These are phyloP conservation scores for Aspergillus pseudotamarii DNA, from an alignment of 2,329 filamentous ascomycete species.

Conservation along the genomic window DNA sequence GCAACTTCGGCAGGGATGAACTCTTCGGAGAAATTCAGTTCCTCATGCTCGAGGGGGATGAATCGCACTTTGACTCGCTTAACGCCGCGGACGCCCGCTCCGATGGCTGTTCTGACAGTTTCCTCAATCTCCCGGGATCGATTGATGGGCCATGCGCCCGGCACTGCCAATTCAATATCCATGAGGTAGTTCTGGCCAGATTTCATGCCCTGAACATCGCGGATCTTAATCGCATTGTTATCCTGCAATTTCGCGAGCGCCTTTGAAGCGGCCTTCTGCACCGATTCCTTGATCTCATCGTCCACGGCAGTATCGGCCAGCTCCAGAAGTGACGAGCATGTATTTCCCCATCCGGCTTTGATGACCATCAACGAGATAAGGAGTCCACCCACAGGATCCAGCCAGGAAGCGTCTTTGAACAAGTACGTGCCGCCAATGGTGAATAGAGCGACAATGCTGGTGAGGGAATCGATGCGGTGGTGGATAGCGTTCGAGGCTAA, in stretches of 20 bases:
- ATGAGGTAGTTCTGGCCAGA: constrained; percentile 95
- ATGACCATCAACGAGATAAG: constrained; percentile 93
- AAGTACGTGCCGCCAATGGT: constrained; percentile 90
- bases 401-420: constrained; percentile 81
- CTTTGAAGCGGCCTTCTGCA: constrained; percentile 66
- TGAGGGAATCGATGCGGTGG: constrained; percentile 93
- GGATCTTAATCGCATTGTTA: constrained; percentile 66
- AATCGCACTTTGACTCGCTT: constrained; percentile 84
- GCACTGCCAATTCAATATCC: constrained; percentile 83
- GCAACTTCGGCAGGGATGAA: constrained; percentile 70
- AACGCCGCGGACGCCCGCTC: constrained; percentile 77
- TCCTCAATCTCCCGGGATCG: constrained; percentile 72
- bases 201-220: constrained; percentile 85
- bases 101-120: constrained; percentile 70
- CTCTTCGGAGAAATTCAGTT: constrained; percentile 71
- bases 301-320: constrained; percentile 90
- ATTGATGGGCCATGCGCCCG: constrained; percentile 73
- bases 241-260: constrained; percentile 59
- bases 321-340: constrained; percentile 77
- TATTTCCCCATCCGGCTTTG: constrained; percentile 86
- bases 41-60: constrained; percentile 65
- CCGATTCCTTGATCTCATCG: constrained; percentile 73
- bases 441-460: constrained; percentile 86
- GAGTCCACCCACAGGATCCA: constrained; percentile 90
- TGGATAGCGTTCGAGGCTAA: constrained; percentile 95